Conservation (phyloP, 208 protist species). For the Lotmaria passim region DNA sequence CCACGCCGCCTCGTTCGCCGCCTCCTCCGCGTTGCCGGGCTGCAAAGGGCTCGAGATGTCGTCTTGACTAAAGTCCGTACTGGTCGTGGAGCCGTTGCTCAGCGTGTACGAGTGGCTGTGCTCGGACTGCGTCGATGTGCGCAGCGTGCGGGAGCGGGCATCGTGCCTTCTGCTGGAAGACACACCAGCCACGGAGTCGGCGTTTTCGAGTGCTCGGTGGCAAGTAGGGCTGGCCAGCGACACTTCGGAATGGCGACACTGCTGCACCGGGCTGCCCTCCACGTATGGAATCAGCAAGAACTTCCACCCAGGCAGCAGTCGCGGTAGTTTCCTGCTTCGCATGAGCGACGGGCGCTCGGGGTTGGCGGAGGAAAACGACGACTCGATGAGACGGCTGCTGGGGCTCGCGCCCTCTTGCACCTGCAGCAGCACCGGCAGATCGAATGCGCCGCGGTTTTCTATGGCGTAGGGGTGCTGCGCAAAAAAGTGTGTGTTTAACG, state of each 20-base stretch:
- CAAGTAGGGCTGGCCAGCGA: too few relatives aligned
- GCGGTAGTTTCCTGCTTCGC: background rate
- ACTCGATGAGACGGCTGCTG: background rate
- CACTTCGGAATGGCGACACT: too few relatives aligned
- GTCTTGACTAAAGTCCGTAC: conserved; percentile 9
- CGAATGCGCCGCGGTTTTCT: conserved; percentile 32
- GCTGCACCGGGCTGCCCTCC: conserved; percentile 12
- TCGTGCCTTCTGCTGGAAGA: background rate
- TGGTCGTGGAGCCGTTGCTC: background rate
- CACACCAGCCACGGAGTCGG: background rate
- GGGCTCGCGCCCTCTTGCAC: background rate
- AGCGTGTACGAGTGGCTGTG: background rate
- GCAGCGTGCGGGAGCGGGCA: background rate
- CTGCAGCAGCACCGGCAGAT: conserved; percentile 29
- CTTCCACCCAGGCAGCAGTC: conserved; percentile 29
- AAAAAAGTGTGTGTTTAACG: conserved; percentile 39
- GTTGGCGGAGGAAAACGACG: conserved; percentile 5
- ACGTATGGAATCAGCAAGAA: conserved; percentile 30
- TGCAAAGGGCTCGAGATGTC: conserved; percentile 1
- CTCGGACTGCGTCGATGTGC: background rate
- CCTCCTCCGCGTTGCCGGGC: background rate
- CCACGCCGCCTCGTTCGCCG: background rate
- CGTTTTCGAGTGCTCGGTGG: too few relatives aligned
- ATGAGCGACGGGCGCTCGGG: conserved; percentile 10
- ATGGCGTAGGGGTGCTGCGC: conserved; percentile 30